These are phyloP conservation scores for Plasmodium knowlesi DNA, from an alignment of 169 alveolate species.

Conservation along the genomic window DNA sequence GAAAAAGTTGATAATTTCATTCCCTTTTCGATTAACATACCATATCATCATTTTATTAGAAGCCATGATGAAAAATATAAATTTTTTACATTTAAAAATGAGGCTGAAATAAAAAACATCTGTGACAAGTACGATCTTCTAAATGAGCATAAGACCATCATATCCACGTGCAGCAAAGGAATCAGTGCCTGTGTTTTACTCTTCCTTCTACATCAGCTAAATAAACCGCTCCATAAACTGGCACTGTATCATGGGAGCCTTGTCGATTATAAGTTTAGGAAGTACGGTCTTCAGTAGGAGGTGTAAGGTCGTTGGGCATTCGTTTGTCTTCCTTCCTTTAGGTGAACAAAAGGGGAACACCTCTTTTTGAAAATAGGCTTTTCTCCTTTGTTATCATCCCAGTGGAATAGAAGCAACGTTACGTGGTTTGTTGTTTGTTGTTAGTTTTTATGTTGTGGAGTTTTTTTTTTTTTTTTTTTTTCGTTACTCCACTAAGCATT, in stretches of 20 bases:
- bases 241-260: slow-evolving; percentile 37
- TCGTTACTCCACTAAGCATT: neutral
- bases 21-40: slow-evolving; percentile 48
- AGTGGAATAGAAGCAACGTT: neutral
- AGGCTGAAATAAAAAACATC: slow-evolving; percentile 13
- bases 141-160: slow-evolving; percentile 18
- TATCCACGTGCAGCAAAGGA: slow-evolving; percentile 39
- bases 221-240: slow-evolving; percentile 36
- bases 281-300: neutral
- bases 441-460: neutral
- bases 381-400: neutral
- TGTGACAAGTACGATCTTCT: slow-evolving; percentile 33
- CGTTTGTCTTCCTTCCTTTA: neutral
- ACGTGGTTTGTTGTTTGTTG: no score
- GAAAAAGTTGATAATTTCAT: slow-evolving; percentile 28
- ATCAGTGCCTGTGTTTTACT: slow-evolving; percentile 51
- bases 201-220: slow-evolving; percentile 15
- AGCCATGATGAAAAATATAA: slow-evolving; percentile 19
- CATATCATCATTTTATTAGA: slow-evolving; percentile 40
- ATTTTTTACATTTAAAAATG: slow-evolving; percentile 58
- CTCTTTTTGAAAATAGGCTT: neutral
- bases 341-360: neutral
- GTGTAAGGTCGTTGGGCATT: neutral
- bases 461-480: neutral
- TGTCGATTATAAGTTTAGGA: slow-evolving; percentile 19